Percentiles rank a stretch among this genome's conserved stretches.
Conservation (phyloP, 2,329 filamentous ascomycete genomes). For the Pyricularia sp. region DNA sequence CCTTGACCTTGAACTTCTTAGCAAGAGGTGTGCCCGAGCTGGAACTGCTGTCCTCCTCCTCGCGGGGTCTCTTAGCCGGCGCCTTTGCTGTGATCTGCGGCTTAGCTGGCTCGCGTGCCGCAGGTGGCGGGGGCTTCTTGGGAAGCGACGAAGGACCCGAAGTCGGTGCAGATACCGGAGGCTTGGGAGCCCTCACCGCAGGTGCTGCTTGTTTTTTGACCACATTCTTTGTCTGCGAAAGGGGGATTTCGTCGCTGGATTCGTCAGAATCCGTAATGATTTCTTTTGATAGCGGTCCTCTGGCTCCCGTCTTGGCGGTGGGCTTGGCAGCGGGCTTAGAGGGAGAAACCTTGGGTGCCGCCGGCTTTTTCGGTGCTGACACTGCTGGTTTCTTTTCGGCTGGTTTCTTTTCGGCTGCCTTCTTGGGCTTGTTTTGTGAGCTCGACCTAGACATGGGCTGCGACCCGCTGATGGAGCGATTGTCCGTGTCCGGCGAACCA, state of each 20-base stretch:
- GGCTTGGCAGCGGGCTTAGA: constrained; percentile 14
- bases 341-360: constrained; percentile 19
- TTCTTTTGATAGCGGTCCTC: constrained; percentile 33
- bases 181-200: not conserved
- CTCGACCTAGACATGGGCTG: constrained; percentile 35
- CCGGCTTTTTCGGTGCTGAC: constrained; percentile 26
- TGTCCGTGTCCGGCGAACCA: constrained; percentile 25
- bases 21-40: constrained; percentile 45
- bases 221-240: constrained; percentile 6
- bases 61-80: constrained; percentile 38
- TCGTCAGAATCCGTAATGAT: constrained; percentile 42
- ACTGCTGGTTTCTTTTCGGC: constrained; percentile 38
- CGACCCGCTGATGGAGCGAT: constrained; percentile 21
- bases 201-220: not conserved
- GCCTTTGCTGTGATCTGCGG: constrained; percentile 7
- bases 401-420: constrained; percentile 45
- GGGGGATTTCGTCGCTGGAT: constrained; percentile 37
- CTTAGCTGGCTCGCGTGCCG: constrained; percentile 8
- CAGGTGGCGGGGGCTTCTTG: constrained; percentile 17
- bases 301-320: constrained; percentile 21
- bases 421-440: constrained; percentile 37
- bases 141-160: constrained; percentile 7
- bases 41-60: constrained; percentile 43
- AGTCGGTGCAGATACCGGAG: not conserved
- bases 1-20: constrained; percentile 42